Base-by-base conservation (phyloP, 2,329 filamentous ascomycete genomes). In the Zelopaecilomyces penicillatus region DNA sequence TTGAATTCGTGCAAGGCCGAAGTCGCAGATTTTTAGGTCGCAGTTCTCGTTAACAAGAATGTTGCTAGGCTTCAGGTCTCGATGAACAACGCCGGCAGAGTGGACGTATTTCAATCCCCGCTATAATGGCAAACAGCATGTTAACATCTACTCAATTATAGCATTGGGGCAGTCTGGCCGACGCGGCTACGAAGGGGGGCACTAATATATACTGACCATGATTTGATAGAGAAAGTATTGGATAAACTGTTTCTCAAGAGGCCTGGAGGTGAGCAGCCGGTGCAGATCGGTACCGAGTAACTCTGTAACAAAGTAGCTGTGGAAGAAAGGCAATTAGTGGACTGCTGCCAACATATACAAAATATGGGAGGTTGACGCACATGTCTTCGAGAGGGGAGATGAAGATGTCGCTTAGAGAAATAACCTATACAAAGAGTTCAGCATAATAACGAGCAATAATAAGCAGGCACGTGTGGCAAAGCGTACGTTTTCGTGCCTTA, bases 181-280 rank as follows among this genome's bases (percentile, higher is more conserved):
- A 27, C 19, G 33, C 10, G 2, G 6, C 28, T 38, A 29, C 5
- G 11, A 19, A 5, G 11, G 28, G 28, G 5, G n/a, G 28, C n/a
- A 10, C 28, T 29, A 26, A 19, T 26, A 29, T 9, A 29, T 19
- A 9, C 6, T 19, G 71, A 96, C 91, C 75, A 97, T 80, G 60
- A 98, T 98, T 70, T 98, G 93, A 69, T 98, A 98, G 49, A 98
- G 79, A 66, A 98, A 98, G 72, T 98, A 98, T 72, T 98, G 93
- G 60, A 98, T 97, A 68, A 98, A 98, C 68, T 98, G 93, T 73
- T 95, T 97, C 76, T 98, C 93, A 43, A 98, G 81, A 27, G 93
- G 93, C 63, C 93, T 78, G 39, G 93, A 97, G 41, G 91, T 97
- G 57, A 98, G 80, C 51, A 98, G 80, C 54, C 93, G 83, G 71